Evolutionary conservation across 129 eudicot species (phyloP), one percentile per base, ranked within the genome.

Genomic region (Helianthus tuberosus): DNA sequence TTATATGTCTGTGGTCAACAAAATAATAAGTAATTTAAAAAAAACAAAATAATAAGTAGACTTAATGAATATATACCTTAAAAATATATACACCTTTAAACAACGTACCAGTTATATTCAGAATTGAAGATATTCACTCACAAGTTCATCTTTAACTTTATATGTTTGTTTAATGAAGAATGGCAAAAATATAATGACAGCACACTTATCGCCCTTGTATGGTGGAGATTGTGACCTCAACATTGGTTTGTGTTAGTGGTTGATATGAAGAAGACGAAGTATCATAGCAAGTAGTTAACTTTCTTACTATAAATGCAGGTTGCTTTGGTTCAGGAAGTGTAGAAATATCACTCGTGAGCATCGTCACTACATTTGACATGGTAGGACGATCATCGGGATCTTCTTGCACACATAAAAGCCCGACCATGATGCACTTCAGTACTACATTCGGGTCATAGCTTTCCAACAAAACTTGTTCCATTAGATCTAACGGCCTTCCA

Each of bases 341-440:
- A 79, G 82, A 77, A 44, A 62, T 49, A 29, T 79, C 84, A 11
- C 84, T 72, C 32, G 80, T 66, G 25, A 85, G 82, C 86, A 82
- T 68, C 6, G 57, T 66, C 49, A 85, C 80, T 16, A 68, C 84
- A 29, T 48, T 79, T 0, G 87, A 76, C 87, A 86, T 82, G 63
- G 13, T 72, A 63, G 90, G 90, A 47, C 87, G 87, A 82, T 86
- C 84, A 49, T 67, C 68, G 0, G 89, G 87, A 44, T 85, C 86
- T 75, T 79, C 86, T 68, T 85, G 86, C 77, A 85, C 86, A 48
- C 89, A 85, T 57, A 81, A 61, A 35, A 85, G 89, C 57, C 80
- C 89, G 4, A 85, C 39, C 3, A 51, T 48, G 43, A 85, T 78
- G 86, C 86, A 84, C 70, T 85, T 78, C 32, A 79, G 43, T n/a